phyloP scores from a whole-genome alignment of 2,329 filamentous ascomycete genomes.

The Paramyrothecium sp. region DNA sequence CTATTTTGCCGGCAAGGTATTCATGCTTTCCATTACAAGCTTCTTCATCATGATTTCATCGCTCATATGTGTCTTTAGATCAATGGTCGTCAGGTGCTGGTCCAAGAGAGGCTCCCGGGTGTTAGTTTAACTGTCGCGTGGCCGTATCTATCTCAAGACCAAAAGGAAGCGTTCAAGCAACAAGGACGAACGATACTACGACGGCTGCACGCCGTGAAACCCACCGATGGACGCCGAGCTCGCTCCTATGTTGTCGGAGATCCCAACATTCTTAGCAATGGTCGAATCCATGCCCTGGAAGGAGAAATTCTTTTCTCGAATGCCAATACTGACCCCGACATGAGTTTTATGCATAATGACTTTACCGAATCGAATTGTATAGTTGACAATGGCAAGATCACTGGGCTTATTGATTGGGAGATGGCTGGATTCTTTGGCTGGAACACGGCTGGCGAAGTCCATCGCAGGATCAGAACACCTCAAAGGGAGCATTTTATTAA shows the following conservation, averaged over 20 bases:
- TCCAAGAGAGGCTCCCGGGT: slow-evolving; percentile 37
- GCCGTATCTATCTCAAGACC: slow-evolving; percentile 28
- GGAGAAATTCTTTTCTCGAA: slow-evolving; percentile 27
- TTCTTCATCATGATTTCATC: not conserved
- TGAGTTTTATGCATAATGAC: slow-evolving; percentile 38
- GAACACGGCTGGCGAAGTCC: slow-evolving; percentile 24
- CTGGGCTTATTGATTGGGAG: slow-evolving; percentile 39
- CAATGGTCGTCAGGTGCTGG: slow-evolving; percentile 28
- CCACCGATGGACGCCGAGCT: slow-evolving; percentile 7
- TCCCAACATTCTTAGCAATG: slow-evolving; percentile 60
- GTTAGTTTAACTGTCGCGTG: slow-evolving; percentile 33
- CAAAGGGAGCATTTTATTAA: slow-evolving; percentile 18
- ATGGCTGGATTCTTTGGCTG: slow-evolving; percentile 36
- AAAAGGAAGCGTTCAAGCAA: slow-evolving; percentile 30
- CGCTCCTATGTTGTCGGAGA: slow-evolving; percentile 49
- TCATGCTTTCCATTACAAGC: not conserved
- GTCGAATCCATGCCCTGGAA: slow-evolving; percentile 28
- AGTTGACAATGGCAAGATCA: slow-evolving; percentile 34
- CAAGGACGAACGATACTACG: slow-evolving; percentile 30
- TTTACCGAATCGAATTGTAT: slow-evolving; percentile 33
- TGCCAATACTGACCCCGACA: slow-evolving; percentile 14
- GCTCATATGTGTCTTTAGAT: slow-evolving; percentile 22
- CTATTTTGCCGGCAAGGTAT: slow-evolving; percentile 36
- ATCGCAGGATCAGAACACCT: slow-evolving; percentile 19
- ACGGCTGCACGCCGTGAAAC: slow-evolving; percentile 23